phyloP scores from a whole-genome alignment of 192 early-diverging fungal genomes.

The Tieghemiomyces parasiticus region DNA sequence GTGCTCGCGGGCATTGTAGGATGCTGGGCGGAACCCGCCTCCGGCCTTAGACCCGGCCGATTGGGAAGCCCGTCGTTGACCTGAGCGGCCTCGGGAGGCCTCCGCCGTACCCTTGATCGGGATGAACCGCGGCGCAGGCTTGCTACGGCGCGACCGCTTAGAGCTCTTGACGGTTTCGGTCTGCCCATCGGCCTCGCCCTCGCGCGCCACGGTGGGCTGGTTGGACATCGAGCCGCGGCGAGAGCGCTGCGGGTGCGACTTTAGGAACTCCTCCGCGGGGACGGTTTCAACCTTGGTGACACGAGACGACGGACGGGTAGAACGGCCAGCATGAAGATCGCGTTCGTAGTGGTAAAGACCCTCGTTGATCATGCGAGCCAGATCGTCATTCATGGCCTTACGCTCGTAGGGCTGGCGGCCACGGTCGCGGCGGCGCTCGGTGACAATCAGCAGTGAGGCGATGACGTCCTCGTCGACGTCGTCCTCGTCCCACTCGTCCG shows the following conservation, averaged over 20 bases:
- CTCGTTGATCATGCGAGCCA: slow-evolving; percentile 89
- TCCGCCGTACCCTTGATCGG: slow-evolving; percentile 26
- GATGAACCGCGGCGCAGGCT: slow-evolving; percentile 31
- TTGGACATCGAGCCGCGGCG: not conserved
- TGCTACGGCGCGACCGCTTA: slow-evolving; percentile 10
- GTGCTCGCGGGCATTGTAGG: slow-evolving; percentile 46
- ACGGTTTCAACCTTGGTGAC: slow-evolving; percentile 46
- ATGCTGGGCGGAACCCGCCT: slow-evolving; percentile 12
- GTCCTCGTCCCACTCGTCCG: slow-evolving; percentile 61
- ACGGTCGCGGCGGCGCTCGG: slow-evolving; percentile 57
- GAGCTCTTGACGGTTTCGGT: slow-evolving; percentile 5
- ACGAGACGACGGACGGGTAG: slow-evolving; percentile 21
- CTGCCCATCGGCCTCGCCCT: not conserved
- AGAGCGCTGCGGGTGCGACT: not conserved
- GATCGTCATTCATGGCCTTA: slow-evolving; percentile 59
- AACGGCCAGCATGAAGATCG: slow-evolving; percentile 40
- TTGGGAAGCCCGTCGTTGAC: not conserved
- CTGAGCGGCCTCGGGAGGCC: not conserved
- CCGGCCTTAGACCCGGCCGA: not conserved
- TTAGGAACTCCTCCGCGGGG: slow-evolving; percentile 38
- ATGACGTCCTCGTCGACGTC: slow-evolving; percentile 86
- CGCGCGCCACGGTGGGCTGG: not conserved
- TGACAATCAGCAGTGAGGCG: slow-evolving; percentile 81
- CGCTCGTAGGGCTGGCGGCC: slow-evolving; percentile 65
- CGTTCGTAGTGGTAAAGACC: slow-evolving; percentile 85